Base-by-base conservation (phyloP, 345 rosid genomes). In the Populus simonii region DNA sequence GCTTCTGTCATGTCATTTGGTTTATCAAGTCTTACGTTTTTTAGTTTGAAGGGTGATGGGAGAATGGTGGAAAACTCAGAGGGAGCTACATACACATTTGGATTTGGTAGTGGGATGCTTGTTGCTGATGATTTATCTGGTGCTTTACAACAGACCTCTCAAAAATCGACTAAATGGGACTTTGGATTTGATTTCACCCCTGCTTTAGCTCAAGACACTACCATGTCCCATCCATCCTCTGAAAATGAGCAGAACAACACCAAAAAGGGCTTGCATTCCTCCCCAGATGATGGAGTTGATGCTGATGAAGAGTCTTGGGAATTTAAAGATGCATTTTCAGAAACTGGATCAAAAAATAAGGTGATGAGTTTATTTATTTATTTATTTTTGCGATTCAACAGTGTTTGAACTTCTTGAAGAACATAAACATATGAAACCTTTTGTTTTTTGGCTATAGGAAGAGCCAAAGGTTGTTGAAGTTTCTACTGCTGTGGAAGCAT, bases 241-340 rank as follows among this genome's bases (percentile, higher is more conserved):
- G 77, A 81, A 71, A 87, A 23, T 57, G 70, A 71, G 78, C 78
- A 25, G 25, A 77, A 85, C 29, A 80, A 67, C 41, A 76, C 29
- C 1, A 66, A 74, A 73, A 82, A 71, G 31, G 71, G 72, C 27
- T 72, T 51, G 13, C 68, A 65, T 75, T 84, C 78, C 55, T 80
- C 82, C 47, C 47, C 79, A 29, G 74, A 66, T 66, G 74, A 71
- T 66, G 82, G 76, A 55, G 39, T 77, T 77, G 71, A 35, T 74
- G 70, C 81, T 78, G 85, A 69, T 35, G 87, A 76, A 80, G 78
- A 79, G 62, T 83, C 81, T 18, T 89, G 91, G 94, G 86, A 77
- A n/a, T 90, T 85, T 74, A 84, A 83, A 77, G 87, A 82, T 77
- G 66, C 84, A 27, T 80, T 78, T 80, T 80, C 86, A 47, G 92